Base-by-base conservation (phyloP, 2,329 filamentous ascomycete species). In the Moelleriella libera region DNA sequence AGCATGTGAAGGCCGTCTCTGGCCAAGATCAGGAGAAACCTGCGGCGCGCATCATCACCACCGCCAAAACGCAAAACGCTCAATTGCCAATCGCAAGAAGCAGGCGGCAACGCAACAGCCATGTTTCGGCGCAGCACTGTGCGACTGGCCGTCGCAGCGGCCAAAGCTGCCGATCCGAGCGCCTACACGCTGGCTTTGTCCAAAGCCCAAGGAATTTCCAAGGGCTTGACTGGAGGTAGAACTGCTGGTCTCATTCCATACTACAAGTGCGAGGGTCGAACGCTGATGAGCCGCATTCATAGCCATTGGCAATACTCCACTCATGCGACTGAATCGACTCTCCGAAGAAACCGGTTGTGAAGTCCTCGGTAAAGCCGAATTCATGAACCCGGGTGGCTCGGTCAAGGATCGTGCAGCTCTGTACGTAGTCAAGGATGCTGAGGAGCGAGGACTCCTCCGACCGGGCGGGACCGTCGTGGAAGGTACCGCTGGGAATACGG, bases 221-320 rank as follows among this genome's bases (percentile, higher is more conserved):
- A 83, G 61, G 83, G 87, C 44, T 74, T 96, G 55, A 81, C 87
- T 47, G 88, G 85, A 71, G 88, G 88, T 92, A 75, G 12, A 37
- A 21, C 21, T 21, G 21, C 21, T 21, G 21, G 21, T 21, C 21
- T 21, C 21, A 21, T 21, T 3, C 21, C 21, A 21, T 21, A 3
- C 21, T 21, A 21, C 21, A 21, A 21, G 21, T 21, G 21, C 21
- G 21, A 21, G 21, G 21, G 21, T 21, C 21, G 21, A 21, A 21
- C 21, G 21, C 34, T 37, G 34, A 37, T 12, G 51, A 41, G 44
- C 37, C 9, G 12, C 14, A 31, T 14, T 12, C 12, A 40, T 14
- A 95, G 92, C 92, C 48, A 97, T 98, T 68, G 92, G 92, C 53
- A 97, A 97, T 67, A 98, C 92, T 0, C 90, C 92, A 1, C 78